Percentiles rank a stretch among this genome's conserved stretches.
phyloP scores from a whole-genome alignment of 129 eudicot species.

The Helianthus tuberosus region DNA sequence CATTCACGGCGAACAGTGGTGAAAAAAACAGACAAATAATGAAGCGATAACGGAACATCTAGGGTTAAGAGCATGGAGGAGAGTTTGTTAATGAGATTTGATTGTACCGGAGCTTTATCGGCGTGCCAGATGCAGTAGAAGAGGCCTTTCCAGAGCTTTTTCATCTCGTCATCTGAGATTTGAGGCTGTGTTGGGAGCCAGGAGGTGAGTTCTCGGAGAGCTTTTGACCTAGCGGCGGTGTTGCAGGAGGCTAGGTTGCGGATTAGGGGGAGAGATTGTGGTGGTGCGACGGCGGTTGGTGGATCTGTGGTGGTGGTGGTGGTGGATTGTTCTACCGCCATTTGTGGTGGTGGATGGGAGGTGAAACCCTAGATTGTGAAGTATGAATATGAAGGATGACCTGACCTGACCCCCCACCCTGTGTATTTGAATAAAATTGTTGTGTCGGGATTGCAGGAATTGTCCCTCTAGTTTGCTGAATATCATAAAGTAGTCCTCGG shows the following conservation, averaged over 20 bases:
- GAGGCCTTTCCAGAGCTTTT: conserved; percentile 88
- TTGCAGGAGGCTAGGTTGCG: conserved; percentile 73
- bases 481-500: conserved; percentile 6
- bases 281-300: conserved; percentile 15
- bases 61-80: conserved; percentile 52
- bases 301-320: conserved; percentile 26
- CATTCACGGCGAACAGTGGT: conserved; percentile 81
- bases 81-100: conserved; percentile 55
- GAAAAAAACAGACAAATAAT: conserved; percentile 53
- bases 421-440: conserved; percentile 30
- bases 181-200: conserved; percentile 60
- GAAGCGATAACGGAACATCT: conserved; percentile 40
- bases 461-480: background rate
- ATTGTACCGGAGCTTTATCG: conserved; percentile 73
- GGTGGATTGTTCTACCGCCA: conserved; percentile 29
- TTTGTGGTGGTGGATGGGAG: background rate
- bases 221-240: conserved; percentile 58
- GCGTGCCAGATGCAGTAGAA: conserved; percentile 93
- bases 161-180: conserved; percentile 69
- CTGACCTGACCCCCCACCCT: background rate
- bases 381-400: no score
- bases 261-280: conserved; percentile 44
- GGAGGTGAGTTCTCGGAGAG: conserved; percentile 53
- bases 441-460: background rate
- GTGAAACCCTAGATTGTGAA: conserved; percentile 28